A percentile compares a stretch with the other conserved stretches of the same genome.
Evolutionary conservation across 352 stramenopile genomes (phyloP).

Genomic region (Blastocystis sp.): DNA sequence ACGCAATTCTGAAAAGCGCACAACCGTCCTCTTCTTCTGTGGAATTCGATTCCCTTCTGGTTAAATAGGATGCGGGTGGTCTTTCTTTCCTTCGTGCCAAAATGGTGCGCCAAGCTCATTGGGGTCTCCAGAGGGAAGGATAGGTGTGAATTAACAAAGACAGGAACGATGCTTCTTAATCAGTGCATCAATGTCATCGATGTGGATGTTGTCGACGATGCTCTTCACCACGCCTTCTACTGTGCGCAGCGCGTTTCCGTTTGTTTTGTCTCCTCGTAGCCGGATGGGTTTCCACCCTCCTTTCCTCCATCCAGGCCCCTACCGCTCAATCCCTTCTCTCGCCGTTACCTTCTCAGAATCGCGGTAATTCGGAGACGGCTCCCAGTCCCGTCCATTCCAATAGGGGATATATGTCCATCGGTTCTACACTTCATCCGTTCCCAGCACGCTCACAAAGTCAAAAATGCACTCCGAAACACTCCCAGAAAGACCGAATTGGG

Average conservation of each 20-base stretch:
- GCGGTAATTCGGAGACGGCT: slow-evolving; percentile 8
- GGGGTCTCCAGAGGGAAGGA: too few relatives aligned
- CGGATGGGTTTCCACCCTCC: slow-evolving; percentile 67
- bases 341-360: slow-evolving; percentile 3
- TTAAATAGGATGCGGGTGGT: too few relatives aligned
- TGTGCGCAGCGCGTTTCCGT: slow-evolving; percentile 22
- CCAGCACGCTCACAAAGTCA: neutral
- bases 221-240: slow-evolving; percentile 63
- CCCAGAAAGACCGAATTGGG: slow-evolving; percentile 19
- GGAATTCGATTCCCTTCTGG: too few relatives aligned
- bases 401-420: slow-evolving; percentile 60
- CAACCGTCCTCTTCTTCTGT: too few relatives aligned
- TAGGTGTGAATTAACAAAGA: neutral
- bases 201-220: slow-evolving; percentile 60
- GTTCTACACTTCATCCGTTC: neutral
- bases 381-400: slow-evolving; percentile 38
- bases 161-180: slow-evolving; percentile 2
- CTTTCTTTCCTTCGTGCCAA: neutral
- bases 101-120: neutral
- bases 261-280: slow-evolving; percentile 52
- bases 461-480: slow-evolving; percentile 35
- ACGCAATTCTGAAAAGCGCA: neutral
- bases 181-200: slow-evolving; percentile 39
- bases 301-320: slow-evolving; percentile 66
- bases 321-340: neutral